phyloP scores from a whole-genome alignment of 352 stramenopile species.

The Pythium utonaiense region DNA sequence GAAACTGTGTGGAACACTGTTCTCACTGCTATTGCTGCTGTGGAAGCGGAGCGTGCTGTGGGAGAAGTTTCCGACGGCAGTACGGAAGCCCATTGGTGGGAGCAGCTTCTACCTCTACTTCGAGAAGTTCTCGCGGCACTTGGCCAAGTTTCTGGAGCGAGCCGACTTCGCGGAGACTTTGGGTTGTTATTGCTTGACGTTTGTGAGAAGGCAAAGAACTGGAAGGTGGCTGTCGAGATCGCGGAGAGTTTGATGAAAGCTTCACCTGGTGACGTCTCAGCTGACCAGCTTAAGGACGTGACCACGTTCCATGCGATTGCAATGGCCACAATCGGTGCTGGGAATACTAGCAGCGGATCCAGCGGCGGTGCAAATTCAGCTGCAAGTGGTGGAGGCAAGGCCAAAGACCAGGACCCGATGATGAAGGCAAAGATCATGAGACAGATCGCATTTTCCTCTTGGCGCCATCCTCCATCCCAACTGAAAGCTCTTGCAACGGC shows the following conservation, averaged over 20 bases:
- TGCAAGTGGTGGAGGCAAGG: constrained; percentile 17
- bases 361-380: constrained; percentile 6
- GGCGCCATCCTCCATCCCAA: constrained; percentile 50
- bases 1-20: constrained; percentile 81
- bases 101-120: constrained; percentile 5
- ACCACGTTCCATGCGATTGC: constrained; percentile 48
- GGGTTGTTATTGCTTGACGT: constrained; percentile 48
- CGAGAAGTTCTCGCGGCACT: constrained; percentile 9
- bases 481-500: constrained; percentile 54
- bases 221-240: constrained; percentile 34
- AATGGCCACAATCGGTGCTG: constrained; percentile 53
- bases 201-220: constrained; percentile 46
- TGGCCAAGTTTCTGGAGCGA: background rate
- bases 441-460: constrained; percentile 63
- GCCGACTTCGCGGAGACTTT: constrained; percentile 47
- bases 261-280: constrained; percentile 9
- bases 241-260: constrained; percentile 12
- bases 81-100: constrained; percentile 3
- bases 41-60: constrained; percentile 15
- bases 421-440: constrained; percentile 60
- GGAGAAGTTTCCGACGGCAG: constrained; percentile 8
- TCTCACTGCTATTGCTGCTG: constrained; percentile 29
- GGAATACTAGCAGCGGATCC: background rate
- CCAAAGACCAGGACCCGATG: constrained; percentile 40
- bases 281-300: constrained; percentile 44